These are phyloP conservation scores for Daucus carota DNA, from an alignment of 129 eudicot genomes.

Conservation along the genomic window DNA sequence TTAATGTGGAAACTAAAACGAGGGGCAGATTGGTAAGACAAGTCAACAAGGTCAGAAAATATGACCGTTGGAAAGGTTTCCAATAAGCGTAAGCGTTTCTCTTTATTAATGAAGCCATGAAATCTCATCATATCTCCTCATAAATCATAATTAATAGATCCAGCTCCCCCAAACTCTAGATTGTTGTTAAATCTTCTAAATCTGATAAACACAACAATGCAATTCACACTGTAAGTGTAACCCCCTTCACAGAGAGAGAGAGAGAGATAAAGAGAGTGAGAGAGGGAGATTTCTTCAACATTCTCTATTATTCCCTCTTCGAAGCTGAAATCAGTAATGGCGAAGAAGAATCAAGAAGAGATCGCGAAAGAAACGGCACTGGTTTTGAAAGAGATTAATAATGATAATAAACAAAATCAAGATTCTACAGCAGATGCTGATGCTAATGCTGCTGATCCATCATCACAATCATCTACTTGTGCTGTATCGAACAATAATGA, in stretches of 20 bases:
- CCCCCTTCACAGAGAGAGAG: too few species aligned
- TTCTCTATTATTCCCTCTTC: too few species aligned
- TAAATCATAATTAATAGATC: neutral
- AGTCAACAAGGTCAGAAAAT: neutral
- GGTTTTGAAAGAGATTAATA: neutral
- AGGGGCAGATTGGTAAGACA: neutral
- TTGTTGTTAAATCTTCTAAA: neutral
- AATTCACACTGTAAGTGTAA: neutral
- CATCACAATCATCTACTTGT: neutral
- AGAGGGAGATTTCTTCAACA: too few species aligned
- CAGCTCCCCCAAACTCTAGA: neutral
- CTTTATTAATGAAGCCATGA: neutral
- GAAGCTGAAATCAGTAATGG: too few species aligned
- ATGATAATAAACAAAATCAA: neutral
- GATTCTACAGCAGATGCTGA: neutral
- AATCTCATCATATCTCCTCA: neutral
- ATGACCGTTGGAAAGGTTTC: constrained; percentile 4
- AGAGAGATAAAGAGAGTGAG: too few species aligned
- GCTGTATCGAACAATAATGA: neutral
- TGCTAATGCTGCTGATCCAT: neutral
- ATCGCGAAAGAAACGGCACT: too few species aligned
- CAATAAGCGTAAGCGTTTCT: neutral
- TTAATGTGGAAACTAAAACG: neutral
- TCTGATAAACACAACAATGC: neutral
- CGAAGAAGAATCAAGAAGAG: neutral